These are phyloP conservation scores for Microglena sp. DNA, from an alignment of 139 green algal genomes.

Conservation along the genomic window DNA sequence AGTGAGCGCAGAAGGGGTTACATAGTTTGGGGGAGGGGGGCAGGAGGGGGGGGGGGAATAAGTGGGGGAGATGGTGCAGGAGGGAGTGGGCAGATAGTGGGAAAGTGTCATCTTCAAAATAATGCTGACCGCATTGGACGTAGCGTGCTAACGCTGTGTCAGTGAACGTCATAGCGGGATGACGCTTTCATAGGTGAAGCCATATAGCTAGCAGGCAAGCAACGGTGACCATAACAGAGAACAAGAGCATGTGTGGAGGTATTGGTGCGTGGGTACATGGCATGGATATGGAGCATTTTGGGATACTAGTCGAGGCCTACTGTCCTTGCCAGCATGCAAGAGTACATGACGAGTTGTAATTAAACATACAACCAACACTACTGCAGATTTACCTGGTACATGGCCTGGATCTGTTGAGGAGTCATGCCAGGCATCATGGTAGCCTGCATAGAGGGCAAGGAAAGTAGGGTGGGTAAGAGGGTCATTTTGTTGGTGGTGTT, in stretches of 20 bases:
- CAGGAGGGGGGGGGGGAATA: too few relatives aligned
- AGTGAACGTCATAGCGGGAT: too few relatives aligned
- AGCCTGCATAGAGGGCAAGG: background rate
- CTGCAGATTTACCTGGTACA: conserved; percentile 9
- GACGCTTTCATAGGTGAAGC: too few relatives aligned
- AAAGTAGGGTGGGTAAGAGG: too few relatives aligned
- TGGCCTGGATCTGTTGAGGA: conserved; percentile 6
- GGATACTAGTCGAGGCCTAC: background rate
- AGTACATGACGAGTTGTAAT: background rate
- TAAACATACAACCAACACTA: background rate
- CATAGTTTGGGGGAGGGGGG: too few relatives aligned
- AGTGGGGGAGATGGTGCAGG: background rate
- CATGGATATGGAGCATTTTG: background rate
- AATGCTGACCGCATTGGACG: too few relatives aligned
- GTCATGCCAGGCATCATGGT: conserved; percentile 5
- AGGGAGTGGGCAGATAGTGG: too few relatives aligned
- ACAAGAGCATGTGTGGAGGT: background rate
- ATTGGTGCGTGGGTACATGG: background rate
- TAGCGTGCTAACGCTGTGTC: too few relatives aligned
- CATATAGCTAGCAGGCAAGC: too few relatives aligned
- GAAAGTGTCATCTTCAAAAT: too few relatives aligned
- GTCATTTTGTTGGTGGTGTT: too few relatives aligned
- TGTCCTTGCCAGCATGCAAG: background rate
- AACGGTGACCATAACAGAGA: background rate
- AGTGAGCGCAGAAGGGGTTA: background rate